These are phyloP conservation scores for Ensete glaucum DNA, from an alignment of 176 grass and related monocot species.

Conservation along the genomic window DNA sequence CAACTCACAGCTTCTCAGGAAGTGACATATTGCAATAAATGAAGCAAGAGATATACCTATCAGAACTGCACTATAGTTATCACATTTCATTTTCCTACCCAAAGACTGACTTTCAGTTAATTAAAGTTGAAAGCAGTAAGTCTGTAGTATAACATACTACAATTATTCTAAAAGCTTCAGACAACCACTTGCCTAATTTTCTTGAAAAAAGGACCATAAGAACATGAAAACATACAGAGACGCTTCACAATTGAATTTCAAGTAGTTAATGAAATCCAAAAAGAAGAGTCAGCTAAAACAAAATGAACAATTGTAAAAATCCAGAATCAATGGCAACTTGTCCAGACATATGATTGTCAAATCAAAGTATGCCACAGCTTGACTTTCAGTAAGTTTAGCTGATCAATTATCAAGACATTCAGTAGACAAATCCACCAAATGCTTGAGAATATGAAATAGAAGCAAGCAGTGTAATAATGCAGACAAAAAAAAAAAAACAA, in stretches of 20 bases:
- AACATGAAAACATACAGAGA: not conserved
- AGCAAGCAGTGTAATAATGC: not conserved
- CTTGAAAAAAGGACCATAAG: not conserved
- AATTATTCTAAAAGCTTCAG: not conserved
- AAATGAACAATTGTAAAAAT: not conserved
- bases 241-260: not conserved
- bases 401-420: not conserved
- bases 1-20: not conserved
- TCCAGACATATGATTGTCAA: not conserved
- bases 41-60: not conserved
- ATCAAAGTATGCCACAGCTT: not conserved
- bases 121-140: too few relatives aligned
- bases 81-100: not conserved
- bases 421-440: not conserved
- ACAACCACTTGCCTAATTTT: not conserved
- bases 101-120: too few relatives aligned
- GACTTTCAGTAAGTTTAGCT: not conserved
- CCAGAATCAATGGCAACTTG: not conserved
- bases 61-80: not conserved
- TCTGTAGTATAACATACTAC: not conserved
- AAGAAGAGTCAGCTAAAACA: not conserved
- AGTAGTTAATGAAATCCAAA: not conserved
- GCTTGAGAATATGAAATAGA: not conserved
- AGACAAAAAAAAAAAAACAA: not conserved
- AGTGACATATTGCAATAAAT: not conserved